Base-by-base conservation (phyloP, 2,329 filamentous ascomycete species). In the Pseudocercospora eumusae region DNA sequence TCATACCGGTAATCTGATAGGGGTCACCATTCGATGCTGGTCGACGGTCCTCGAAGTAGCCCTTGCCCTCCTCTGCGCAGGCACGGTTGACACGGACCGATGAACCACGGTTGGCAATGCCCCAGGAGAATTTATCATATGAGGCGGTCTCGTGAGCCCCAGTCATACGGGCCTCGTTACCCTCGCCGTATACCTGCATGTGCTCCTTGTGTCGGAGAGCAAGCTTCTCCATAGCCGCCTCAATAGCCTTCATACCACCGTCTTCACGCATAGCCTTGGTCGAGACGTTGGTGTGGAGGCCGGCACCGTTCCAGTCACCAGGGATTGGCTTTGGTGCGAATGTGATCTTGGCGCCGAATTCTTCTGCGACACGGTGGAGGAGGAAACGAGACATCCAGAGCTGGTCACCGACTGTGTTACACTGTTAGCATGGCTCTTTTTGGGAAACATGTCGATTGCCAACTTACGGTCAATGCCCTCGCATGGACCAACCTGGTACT, bases 241-340 rank as follows among this genome's bases (percentile, higher is more conserved):
- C 93, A 69, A 99, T 99, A 79, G 86, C 80, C 87, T 96, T 96
- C 88, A 98, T 95, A 76, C 95, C 95, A 73, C 93, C 93, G 69
- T 96, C 92, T 59, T 83, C 84, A 74, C 95, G 92, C 86, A 95
- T 99, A 72, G 88, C 87, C 78, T 88, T 86, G 73, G 91, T 93
- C 52, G 91, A 96, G 78, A 97, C 95, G 86, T 98, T 96, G 84
- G 84, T 88, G 86, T 96, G 92, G 56, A 96, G 88, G 79, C 92
- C 92, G 64, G 92, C 92, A 74, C 93, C 95, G 84, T 98, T 98
- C 93, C 95, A 98, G 83, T 96, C 89, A 74, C 93, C 93, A 62
- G 88, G 87, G 69, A 98, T 93, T 69, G 93, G 93, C 87, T 99
- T 99, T 76, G 95, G 95, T 75, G 93, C 86, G 78, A 97, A 89